Percentiles rank a stretch among this genome's conserved stretches.
phyloP scores from a whole-genome alignment of 495 filamentous ascomycete species.

The Polyplosphaeria fusca region DNA sequence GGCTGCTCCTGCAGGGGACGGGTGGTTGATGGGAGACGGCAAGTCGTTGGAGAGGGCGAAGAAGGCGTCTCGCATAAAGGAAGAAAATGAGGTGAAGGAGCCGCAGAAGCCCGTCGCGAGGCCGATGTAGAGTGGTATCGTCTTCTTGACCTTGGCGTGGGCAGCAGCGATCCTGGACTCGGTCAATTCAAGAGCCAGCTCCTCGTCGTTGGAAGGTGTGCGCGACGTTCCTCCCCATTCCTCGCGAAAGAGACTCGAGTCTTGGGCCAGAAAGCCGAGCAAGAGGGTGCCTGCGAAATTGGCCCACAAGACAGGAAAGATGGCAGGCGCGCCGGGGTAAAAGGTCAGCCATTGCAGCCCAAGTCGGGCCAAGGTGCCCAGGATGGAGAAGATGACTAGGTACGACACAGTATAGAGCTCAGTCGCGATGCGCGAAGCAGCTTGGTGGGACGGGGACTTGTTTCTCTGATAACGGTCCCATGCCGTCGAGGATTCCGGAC shows the following conservation, averaged over 20 bases:
- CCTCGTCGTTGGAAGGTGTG: slow-evolving; percentile 16
- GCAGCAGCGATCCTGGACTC: slow-evolving; percentile 13
- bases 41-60: slow-evolving; percentile 78
- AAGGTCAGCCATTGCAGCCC: slow-evolving; percentile 77
- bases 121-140: slow-evolving; percentile 85
- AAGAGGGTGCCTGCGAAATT: slow-evolving; percentile 81
- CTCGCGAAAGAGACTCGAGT: slow-evolving; percentile 68
- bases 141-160: slow-evolving; percentile 59
- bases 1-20: slow-evolving; percentile 31
- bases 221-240: slow-evolving; percentile 52
- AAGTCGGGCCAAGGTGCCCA: slow-evolving; percentile 81
- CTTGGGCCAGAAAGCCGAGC: slow-evolving; percentile 84
- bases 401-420: slow-evolving; percentile 75
- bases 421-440: slow-evolving; percentile 57
- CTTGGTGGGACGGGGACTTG: not conserved
- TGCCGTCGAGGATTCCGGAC: not conserved
- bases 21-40: slow-evolving; percentile 46
- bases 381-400: slow-evolving; percentile 80
- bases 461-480: not conserved
- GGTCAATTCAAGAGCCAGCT: slow-evolving; percentile 37
- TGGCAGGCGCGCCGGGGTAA: slow-evolving; percentile 73
- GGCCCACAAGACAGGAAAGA: slow-evolving; percentile 78
- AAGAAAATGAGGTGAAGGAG: slow-evolving; percentile 86
- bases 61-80: slow-evolving; percentile 82
- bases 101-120: slow-evolving; percentile 93